These are phyloP conservation scores for Eudorina sp. DNA, from an alignment of 139 green algal genomes.

Conservation along the genomic window DNA sequence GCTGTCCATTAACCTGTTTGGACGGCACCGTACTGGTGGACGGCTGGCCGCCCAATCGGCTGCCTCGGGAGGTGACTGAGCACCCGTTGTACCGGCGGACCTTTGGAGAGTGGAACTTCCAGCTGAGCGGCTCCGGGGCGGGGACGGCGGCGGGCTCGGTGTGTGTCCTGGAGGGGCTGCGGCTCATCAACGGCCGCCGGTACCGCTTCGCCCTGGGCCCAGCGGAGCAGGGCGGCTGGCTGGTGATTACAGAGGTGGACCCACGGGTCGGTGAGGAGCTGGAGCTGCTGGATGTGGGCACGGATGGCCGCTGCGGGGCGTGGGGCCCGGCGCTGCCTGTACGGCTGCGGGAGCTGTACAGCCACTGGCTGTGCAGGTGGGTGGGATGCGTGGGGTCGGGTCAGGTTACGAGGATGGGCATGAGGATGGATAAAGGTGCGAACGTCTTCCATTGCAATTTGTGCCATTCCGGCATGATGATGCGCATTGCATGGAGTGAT, in stretches of 20 bases:
- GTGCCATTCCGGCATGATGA: no score
- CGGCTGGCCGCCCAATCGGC: slow-evolving; percentile 54
- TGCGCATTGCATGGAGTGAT: no score
- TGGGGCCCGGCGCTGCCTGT: slow-evolving; percentile 63
- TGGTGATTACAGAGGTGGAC: slow-evolving; percentile 60
- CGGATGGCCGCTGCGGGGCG: slow-evolving; percentile 12
- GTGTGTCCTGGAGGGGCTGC: slow-evolving; percentile 50
- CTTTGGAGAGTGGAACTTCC: slow-evolving; percentile 70
- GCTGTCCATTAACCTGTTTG: slow-evolving; percentile 67
- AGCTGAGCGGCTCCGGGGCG: no score
- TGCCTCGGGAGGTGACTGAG: slow-evolving; percentile 59
- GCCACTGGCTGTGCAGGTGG: slow-evolving; percentile 69
- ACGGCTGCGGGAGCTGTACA: slow-evolving; percentile 60
- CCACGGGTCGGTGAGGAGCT: not conserved
- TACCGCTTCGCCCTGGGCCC: slow-evolving; percentile 37
- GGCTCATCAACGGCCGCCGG: not conserved
- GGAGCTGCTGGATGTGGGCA: slow-evolving; percentile 62
- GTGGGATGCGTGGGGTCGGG: no score
- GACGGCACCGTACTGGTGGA: slow-evolving; percentile 62
- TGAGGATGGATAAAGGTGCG: no score
- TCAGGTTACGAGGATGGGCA: no score
- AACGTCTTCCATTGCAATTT: no score
- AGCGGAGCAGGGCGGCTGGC: not conserved
- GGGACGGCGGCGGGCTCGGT: not conserved
- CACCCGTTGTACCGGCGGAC: slow-evolving; percentile 66